A percentile compares a stretch with the other conserved stretches of the same genome.
These are phyloP conservation scores for Mucuna pruriens DNA, from an alignment of 306 rosid species.

Conservation along the genomic window DNA sequence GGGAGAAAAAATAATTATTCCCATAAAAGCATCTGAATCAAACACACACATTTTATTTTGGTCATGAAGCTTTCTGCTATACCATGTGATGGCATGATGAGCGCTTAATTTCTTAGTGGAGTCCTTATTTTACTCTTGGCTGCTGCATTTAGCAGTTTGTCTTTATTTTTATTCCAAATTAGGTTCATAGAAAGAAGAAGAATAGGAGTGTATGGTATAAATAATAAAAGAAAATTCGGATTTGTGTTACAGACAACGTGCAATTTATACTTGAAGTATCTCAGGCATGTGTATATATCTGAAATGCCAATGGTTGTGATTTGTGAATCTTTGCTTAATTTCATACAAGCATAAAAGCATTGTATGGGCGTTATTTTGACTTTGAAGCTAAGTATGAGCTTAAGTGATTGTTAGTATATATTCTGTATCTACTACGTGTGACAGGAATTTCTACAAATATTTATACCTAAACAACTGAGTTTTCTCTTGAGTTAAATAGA, in stretches of 20 bases:
- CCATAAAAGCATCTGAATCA: neutral
- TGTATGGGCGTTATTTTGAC: neutral
- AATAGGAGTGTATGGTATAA: neutral
- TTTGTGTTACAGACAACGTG: neutral
- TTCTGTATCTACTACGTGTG: neutral
- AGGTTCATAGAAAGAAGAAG: neutral
- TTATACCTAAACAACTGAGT: no score
- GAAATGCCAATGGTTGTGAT: neutral
- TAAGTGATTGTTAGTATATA: neutral
- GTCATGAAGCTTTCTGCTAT: slow-evolving; percentile 4
- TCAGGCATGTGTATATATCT: neutral
- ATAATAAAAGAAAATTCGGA: neutral
- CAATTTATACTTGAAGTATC: neutral
- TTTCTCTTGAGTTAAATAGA: no score
- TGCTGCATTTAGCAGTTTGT: slow-evolving; percentile 1
- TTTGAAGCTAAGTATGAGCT: neutral
- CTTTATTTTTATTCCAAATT: neutral
- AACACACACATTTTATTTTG: neutral
- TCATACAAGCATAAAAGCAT: no score
- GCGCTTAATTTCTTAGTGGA: neutral
- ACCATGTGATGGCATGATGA: neutral
- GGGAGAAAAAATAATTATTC: neutral
- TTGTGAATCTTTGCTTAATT: neutral
- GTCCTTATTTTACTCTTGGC: neutral
- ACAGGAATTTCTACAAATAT: no score